phyloP scores from a whole-genome alignment of 2,329 filamentous ascomycete genomes.

The Cladosporium cucumerinum region DNA sequence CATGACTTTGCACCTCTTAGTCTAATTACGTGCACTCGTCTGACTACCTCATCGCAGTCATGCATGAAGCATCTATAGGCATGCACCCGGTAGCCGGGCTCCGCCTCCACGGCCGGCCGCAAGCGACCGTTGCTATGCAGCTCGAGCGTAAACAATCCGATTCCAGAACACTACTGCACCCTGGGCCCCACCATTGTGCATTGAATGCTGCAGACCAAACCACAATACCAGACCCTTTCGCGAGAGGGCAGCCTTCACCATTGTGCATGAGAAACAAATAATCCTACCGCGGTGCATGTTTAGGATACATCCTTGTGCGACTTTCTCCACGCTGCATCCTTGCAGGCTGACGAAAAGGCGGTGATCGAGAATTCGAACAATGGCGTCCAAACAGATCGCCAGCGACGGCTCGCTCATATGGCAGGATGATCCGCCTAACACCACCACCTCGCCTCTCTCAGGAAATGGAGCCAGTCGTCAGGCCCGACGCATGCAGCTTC shows the following conservation, averaged over 20 bases:
- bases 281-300: background rate
- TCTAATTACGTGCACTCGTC: background rate
- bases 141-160: slow-evolving; percentile 3
- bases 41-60: background rate
- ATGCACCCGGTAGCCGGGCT: background rate
- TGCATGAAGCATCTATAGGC: background rate
- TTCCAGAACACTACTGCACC: background rate
- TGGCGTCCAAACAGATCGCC: slow-evolving; percentile 13
- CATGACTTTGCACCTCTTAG: background rate
- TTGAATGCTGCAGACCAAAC: slow-evolving; percentile 1
- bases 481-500: slow-evolving; percentile 32
- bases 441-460: slow-evolving; percentile 17
- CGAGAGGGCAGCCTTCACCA: background rate
- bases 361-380: slow-evolving; percentile 2
- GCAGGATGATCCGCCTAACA: background rate
- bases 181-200: slow-evolving; percentile 8
- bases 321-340: background rate
- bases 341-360: background rate
- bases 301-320: background rate
- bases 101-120: background rate
- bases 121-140: background rate
- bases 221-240: background rate
- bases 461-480: slow-evolving; percentile 26
- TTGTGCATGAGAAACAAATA: background rate
- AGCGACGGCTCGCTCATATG: slow-evolving; percentile 13